phyloP scores from a whole-genome alignment of 148 eudicot genomes.

The Mesembryanthemum crystallinum region DNA sequence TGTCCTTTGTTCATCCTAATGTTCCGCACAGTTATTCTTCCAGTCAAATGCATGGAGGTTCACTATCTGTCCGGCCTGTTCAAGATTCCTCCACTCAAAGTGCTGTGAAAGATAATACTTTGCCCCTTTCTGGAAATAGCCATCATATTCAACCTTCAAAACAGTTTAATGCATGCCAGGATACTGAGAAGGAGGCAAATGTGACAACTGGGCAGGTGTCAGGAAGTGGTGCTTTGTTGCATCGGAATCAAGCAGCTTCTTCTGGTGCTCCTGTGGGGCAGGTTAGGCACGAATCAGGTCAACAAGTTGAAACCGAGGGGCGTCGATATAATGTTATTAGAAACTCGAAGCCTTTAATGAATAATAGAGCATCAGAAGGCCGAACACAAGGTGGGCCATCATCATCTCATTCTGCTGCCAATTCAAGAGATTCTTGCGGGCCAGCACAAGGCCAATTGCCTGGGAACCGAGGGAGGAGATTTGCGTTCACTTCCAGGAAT shows the following conservation, averaged over 20 bases:
- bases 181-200: slow-evolving; percentile 25
- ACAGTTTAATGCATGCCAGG: slow-evolving; percentile 23
- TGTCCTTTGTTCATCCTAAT: slow-evolving; percentile 72
- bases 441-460: slow-evolving; percentile 40
- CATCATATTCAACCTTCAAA: slow-evolving; percentile 27
- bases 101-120: slow-evolving; percentile 33
- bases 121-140: slow-evolving; percentile 30
- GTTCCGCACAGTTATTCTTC: slow-evolving; percentile 42
- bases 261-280: slow-evolving; percentile 31
- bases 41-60: slow-evolving; percentile 47
- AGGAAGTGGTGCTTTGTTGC: slow-evolving; percentile 28
- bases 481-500: slow-evolving; percentile 52
- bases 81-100: slow-evolving; percentile 38
- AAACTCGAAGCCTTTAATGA: slow-evolving; percentile 24
- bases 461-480: slow-evolving; percentile 52
- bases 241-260: slow-evolving; percentile 30
- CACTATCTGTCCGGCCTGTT: slow-evolving; percentile 33
- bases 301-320: slow-evolving; percentile 31
- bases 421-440: slow-evolving; percentile 40
- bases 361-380: slow-evolving; percentile 38
- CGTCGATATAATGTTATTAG: slow-evolving; percentile 29
- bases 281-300: slow-evolving; percentile 28
- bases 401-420: slow-evolving; percentile 29
- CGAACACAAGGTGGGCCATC: slow-evolving; percentile 32
- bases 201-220: slow-evolving; percentile 20